Conservation (phyloP, 2,329 filamentous ascomycete species). For the Tolypocladium inflatum region DNA sequence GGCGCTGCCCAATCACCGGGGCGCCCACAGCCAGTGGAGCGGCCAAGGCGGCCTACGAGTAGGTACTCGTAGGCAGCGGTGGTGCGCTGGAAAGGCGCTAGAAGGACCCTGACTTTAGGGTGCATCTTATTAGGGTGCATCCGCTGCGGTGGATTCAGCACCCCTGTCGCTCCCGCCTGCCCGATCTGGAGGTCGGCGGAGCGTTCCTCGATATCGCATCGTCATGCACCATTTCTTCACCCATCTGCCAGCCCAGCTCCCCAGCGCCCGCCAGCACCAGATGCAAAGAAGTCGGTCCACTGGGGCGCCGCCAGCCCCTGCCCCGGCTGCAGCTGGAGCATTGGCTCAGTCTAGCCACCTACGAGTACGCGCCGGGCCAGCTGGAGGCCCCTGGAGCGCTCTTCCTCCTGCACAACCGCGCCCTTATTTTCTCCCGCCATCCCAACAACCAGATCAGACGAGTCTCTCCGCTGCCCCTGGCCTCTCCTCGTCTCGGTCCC, state of each 20-base stretch:
- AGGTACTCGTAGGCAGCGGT: too few species aligned
- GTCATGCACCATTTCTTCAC: background rate
- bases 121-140: background rate
- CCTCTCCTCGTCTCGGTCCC: background rate
- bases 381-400: too few species aligned
- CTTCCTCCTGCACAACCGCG: background rate
- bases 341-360: background rate
- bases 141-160: background rate
- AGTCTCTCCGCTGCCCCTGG: background rate
- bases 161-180: slow-evolving; percentile 1
- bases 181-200: slow-evolving; percentile 14
- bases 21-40: too few species aligned
- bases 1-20: background rate
- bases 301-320: background rate
- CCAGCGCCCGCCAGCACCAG: background rate
- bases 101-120: background rate
- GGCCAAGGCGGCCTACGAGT: too few species aligned
- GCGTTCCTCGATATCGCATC: slow-evolving; percentile 13
- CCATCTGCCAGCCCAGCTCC: background rate
- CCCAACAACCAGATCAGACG: background rate
- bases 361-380: too few species aligned
- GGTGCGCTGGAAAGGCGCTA: background rate
- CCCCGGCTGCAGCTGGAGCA: background rate
- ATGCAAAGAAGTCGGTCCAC: background rate
- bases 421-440: background rate